Percentiles rank a stretch among this genome's conserved stretches.
Conservation (phyloP, 345 rosid genomes). For the Syzygium aromaticum region DNA sequence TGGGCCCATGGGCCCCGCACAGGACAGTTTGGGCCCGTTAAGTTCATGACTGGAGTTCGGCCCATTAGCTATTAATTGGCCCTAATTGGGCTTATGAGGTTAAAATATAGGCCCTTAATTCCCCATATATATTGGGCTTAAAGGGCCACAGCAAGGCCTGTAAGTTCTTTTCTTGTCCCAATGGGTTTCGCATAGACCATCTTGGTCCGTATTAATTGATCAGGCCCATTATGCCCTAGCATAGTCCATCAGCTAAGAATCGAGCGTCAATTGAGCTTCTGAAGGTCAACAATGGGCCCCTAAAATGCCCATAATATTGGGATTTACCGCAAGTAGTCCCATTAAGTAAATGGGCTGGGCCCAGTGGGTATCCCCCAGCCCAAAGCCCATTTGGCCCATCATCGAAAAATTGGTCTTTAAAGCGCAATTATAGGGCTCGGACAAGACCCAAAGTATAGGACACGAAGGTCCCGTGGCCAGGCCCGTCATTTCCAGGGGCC, state of each 20-base stretch:
- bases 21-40: not conserved
- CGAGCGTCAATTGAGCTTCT: not conserved
- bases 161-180: too few species aligned
- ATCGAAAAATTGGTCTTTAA: not conserved
- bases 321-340: not conserved
- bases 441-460: not conserved
- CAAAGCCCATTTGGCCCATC: not conserved
- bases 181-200: too few species aligned
- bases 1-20: not conserved
- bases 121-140: not conserved
- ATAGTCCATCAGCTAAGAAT: not conserved
- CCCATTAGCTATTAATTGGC: not conserved
- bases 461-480: not conserved
- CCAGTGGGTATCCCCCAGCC: too few species aligned
- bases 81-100: not conserved
- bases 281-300: not conserved
- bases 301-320: too few species aligned
- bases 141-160: not conserved
- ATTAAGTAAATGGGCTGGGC: not conserved
- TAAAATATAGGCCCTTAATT: not conserved
- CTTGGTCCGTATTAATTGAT: too few species aligned
- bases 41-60: not conserved
- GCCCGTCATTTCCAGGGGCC: not conserved
- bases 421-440: not conserved
- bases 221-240: too few species aligned